phyloP scores from a whole-genome alignment of 108 stramenopile species.

The Parmales sp. region DNA sequence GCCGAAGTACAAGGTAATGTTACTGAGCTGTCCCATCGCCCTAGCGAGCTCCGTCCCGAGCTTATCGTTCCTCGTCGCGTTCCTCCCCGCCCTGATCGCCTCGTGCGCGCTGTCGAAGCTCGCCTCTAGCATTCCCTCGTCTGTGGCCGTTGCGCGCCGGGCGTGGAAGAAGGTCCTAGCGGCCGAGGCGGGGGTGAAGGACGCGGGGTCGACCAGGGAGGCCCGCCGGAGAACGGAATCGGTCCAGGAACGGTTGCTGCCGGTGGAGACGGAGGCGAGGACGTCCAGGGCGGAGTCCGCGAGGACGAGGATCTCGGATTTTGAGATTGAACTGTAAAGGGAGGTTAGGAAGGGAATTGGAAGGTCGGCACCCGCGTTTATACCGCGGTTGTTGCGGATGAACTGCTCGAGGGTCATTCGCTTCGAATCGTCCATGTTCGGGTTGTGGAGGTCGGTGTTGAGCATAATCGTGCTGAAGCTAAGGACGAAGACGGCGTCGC shows the following conservation, averaged over 20 bases:
- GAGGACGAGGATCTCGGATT: constrained; percentile 57
- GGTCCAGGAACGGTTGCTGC: constrained; percentile 25
- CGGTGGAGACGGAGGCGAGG: constrained; percentile 25
- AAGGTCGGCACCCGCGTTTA: constrained; percentile 80
- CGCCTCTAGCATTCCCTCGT: background rate
- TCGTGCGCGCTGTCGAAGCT: no score
- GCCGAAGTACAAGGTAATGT: no score
- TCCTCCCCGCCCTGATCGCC: no score
- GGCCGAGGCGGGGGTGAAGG: background rate
- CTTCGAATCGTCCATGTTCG: constrained; percentile 69
- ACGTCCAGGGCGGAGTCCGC: constrained; percentile 42
- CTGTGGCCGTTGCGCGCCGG: background rate
- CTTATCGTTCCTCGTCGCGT: no score
- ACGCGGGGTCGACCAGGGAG: background rate
- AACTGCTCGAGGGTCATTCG: constrained; percentile 86
- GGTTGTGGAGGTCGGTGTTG: constrained; percentile 82
- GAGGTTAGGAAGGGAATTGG: constrained; percentile 55
- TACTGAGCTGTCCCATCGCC: no score
- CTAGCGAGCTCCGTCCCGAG: no score
- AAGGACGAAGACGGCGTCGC: constrained; percentile 86
- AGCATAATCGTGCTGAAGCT: constrained; percentile 89
- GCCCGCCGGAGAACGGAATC: background rate
- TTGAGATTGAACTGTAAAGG: constrained; percentile 73
- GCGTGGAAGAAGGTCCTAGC: background rate
- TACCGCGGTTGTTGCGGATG: constrained; percentile 79